A percentile compares a stretch with the other conserved stretches of the same genome.
Conservation (phyloP, 805 yeast genomes). For the Teunomyces cretensis region DNA sequence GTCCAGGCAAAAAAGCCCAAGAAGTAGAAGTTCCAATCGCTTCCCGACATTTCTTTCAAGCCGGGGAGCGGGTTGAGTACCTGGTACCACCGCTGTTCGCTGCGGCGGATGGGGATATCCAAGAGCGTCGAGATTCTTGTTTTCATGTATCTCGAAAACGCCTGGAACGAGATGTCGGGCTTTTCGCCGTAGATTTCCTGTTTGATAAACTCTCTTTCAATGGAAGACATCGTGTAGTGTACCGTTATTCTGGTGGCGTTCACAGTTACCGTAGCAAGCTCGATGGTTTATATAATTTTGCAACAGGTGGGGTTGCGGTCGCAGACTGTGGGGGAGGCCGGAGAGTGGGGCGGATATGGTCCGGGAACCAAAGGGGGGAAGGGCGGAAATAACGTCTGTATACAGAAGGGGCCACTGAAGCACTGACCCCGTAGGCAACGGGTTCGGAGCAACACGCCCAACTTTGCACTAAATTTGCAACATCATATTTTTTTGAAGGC, state of each 20-base stretch:
- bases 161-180: background rate
- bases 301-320: no score
- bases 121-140: conserved; percentile 17
- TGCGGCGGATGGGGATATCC: conserved; percentile 14
- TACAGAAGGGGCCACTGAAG: no score
- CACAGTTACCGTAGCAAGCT: background rate
- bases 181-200: conserved; percentile 1
- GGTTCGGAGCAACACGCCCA: no score
- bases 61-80: conserved; percentile 13
- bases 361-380: no score
- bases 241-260: no score
- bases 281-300: background rate
- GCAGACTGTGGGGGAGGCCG: no score
- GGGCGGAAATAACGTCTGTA: no score
- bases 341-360: no score
- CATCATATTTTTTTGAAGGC: no score
- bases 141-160: conserved; percentile 8
- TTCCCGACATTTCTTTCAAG: conserved; percentile 8
- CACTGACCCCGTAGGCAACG: no score
- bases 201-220: background rate
- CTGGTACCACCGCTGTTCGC: conserved; percentile 1
- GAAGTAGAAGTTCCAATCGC: conserved; percentile 20
- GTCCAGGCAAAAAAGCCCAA: conserved; percentile 26
- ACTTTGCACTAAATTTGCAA: no score
- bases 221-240: background rate